Base-by-base conservation (phyloP, 2,329 filamentous ascomycete genomes). In the Cladosporium sp. region DNA sequence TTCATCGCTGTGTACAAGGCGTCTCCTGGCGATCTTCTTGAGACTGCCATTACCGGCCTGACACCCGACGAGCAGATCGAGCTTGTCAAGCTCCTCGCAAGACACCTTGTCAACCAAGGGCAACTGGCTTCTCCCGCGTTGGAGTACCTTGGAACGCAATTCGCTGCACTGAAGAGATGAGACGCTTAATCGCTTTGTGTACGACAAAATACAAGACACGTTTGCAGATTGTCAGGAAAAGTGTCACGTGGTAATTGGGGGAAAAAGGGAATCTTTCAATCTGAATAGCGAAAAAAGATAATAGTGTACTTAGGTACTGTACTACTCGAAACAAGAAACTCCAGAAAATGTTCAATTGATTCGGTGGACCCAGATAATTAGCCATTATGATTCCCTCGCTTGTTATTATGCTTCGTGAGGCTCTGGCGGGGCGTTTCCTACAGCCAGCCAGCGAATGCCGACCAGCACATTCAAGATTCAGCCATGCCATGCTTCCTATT, bases 1-100 rank as follows among this genome's bases (percentile, higher is more conserved):
- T 99, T 99, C 78, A 94, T 99, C 74, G 93, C 93, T 4, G 85
- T 92, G 7, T 88, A 97, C 83, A 92, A 94, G 78, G 88, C 91
- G 46, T 92, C 85, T 65, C 89, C 97, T 23, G 95, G 94, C 23
- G 88, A 88, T 63, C 91, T 99, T 39, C 91, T 99, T 71, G 94
- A 99, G 82, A 87, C 88, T 14, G 94, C 92, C 59, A 96, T 99
- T 71, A 96, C 89, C 6, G 93, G 93, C n/a, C 81, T 99, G 71
- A 89, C 88, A 0, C 81, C 89, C 1, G 93, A 97, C 48, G 92
- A 99, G 79, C 94, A 99, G 79, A 84, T 97, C 67, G 94, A 97
- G 79, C 84, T 89, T 21, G 84, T 89, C 21, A 85, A 83, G 70
- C 86, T 86, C 1, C 71, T 89, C 66, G 81, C 83, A 70, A 89